Conservation (phyloP, 192 early-diverging fungal species). For the Coemansia sp. region DNA sequence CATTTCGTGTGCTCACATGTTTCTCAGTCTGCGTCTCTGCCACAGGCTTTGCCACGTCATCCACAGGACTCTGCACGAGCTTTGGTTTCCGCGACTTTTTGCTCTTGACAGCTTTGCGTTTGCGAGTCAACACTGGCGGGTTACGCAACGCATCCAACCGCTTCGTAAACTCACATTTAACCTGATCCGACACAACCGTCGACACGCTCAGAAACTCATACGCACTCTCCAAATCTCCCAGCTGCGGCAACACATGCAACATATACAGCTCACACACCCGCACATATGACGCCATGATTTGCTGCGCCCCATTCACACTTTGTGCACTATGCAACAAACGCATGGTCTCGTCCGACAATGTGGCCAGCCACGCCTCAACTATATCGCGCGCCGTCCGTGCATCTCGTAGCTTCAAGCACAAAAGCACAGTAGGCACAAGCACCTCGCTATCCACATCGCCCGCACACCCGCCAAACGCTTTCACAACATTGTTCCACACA, state of each 20-base stretch:
- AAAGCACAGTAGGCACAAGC: slow-evolving; percentile 45
- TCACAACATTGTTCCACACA: slow-evolving; percentile 42
- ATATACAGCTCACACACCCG: slow-evolving; percentile 53
- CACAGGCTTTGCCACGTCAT: background rate
- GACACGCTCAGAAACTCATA: slow-evolving; percentile 32
- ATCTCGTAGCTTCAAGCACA: slow-evolving; percentile 53
- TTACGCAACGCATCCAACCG: slow-evolving; percentile 44
- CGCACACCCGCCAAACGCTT: slow-evolving; percentile 40
- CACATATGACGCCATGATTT: slow-evolving; percentile 46
- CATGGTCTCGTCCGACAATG: slow-evolving; percentile 41
- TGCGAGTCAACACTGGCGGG: slow-evolving; percentile 11
- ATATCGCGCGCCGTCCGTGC: slow-evolving; percentile 42
- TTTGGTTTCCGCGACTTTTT: slow-evolving; percentile 8
- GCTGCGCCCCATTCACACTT: slow-evolving; percentile 13
- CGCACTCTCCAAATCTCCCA: slow-evolving; percentile 37
- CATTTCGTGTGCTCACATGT: too few species aligned
- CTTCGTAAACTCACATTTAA: slow-evolving; percentile 26
- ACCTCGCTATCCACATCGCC: slow-evolving; percentile 53
- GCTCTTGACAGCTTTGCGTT: slow-evolving; percentile 8
- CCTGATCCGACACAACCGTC: slow-evolving; percentile 14
- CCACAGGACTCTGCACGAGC: background rate
- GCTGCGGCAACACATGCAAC: slow-evolving; percentile 50
- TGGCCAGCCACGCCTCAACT: slow-evolving; percentile 53
- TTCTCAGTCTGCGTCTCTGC: background rate
- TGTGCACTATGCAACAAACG: slow-evolving; percentile 19